Base-by-base conservation (phyloP, 1,139 yeast genomes). In the Geotrichum klebahnii region DNA sequence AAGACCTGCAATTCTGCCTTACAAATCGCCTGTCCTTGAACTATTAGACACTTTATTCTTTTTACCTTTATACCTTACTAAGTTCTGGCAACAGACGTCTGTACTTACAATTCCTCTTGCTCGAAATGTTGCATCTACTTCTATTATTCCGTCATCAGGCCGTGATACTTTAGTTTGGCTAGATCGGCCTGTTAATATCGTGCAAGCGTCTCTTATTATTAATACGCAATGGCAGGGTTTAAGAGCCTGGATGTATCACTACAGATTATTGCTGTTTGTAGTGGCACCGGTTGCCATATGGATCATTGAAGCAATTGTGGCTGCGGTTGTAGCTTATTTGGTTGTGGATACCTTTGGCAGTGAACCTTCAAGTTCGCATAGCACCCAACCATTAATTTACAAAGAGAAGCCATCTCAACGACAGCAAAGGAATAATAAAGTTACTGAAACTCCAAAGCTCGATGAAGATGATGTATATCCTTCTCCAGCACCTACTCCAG, bases 1-100 rank as follows among this genome's bases (percentile, higher is more conserved):
- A 41, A 17, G 55, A 17, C 64, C 66, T 42, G 64, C 64, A 1
- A 59, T 67, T 6, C 48, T 69, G 39, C 69, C 70, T 0, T 66
- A 57, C 57, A 55, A 52, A 37, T 61, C 66, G 17, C 51, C 53
- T 2, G 28, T 62, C 2, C 51, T 67, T 16, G 67, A 66, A 36
- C 12, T 50, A 2, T 12, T 67, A n/a, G 67, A 65, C 35, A 55
- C 66, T 1, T 12, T 66, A 3, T 36, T 61, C 8, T 59, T 58
- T 29, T 47, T 65, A 6, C 72, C 71, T 3, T 50, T 65, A 1
- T 64, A 67, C 39, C 33, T 66, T 5, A 29, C 57, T 2, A 69
- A 68, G 2, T 47, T 58, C 35, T 46, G 42, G 50, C 23, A 33
- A 2, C 66, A 66, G 43, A 50, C 34, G 26, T 5, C 43, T 8